Conservation (phyloP, 768 basidiomycete genomes). For the Lanmaoa pseudosensibilis region DNA sequence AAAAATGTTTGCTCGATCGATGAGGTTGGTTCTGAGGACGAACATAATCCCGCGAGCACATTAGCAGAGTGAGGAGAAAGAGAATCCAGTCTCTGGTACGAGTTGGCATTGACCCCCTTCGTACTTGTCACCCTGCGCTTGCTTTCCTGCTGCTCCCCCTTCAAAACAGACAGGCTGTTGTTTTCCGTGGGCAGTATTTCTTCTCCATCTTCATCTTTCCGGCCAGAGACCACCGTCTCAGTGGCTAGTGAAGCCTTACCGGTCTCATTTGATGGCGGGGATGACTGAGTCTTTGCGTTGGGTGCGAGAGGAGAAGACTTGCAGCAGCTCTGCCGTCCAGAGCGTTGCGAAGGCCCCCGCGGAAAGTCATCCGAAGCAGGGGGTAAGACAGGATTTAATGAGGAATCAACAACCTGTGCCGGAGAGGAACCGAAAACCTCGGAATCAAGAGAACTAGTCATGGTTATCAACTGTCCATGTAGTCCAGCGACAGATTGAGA, state of each 20-base stretch:
- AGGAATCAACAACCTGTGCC: constrained; percentile 5
- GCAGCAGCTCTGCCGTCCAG: constrained; percentile 38
- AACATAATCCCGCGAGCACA: constrained; percentile 41
- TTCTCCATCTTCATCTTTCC: background rate
- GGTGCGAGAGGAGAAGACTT: constrained; percentile 17
- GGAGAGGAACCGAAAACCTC: background rate
- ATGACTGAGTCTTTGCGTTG: constrained; percentile 19
- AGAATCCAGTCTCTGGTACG: constrained; percentile 48
- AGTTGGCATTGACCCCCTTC: constrained; percentile 9
- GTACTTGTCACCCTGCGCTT: constrained; percentile 36
- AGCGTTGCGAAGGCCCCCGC: constrained; percentile 35
- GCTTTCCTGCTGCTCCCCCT: constrained; percentile 16
- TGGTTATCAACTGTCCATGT: constrained; percentile 3
- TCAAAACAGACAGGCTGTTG: background rate
- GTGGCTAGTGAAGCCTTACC: constrained; percentile 17
- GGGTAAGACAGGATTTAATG: background rate
- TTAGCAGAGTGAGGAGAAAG: constrained; percentile 59
- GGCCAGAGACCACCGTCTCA: background rate
- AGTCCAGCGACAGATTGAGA: background rate
- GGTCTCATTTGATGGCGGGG: constrained; percentile 20
- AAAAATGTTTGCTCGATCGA: constrained; percentile 14
- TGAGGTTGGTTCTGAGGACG: constrained; percentile 21
- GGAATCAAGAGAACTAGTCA: background rate
- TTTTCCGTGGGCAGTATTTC: background rate
- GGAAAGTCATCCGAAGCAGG: background rate